Base-by-base conservation (phyloP, 73 alveolate species). In the Uronychia setigera region DNA sequence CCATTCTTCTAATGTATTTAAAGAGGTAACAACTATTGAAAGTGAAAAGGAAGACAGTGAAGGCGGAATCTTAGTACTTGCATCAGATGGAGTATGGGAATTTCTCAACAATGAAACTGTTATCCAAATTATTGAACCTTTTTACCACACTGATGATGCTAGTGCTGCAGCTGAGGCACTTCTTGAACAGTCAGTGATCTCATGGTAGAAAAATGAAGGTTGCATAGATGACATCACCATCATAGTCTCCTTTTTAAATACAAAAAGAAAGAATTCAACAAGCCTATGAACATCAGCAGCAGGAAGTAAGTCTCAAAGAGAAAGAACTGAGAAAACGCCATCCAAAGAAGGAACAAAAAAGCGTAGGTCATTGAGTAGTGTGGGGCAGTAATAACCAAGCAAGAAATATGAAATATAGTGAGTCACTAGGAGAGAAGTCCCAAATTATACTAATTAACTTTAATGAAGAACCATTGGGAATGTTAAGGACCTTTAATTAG, bases 61-160 rank as follows among this genome's bases (percentile, higher is more conserved):
- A 33, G 92, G 82, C 74, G 79, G 79, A 74, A 58, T 84, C 27
- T n/a, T 89, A 9, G 95, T 89, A 1, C 34, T 89, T 29, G 95
- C 95, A 0, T 84, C 95, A 29, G 95, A 89, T 79, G 95, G 95
- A 0, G 35, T 89, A 0, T 89, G 95, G 95, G 95, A 89, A 59
- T 31, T 90, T 14, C 26, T 89, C 0, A 59, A 88, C 13, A 89
- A 89, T 35, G 86, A 89, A 60, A 83, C 84, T 35, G 89, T 83
- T 1, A 74, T 60, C 27, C 19, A 76, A 33, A 74, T 46, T 0
- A 78, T 89, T 27, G 86, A 74, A 1, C 88, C 88, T 9, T 81
- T 59, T 32, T 33, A 77, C 76, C 80, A 74, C 27, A 78, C 13
- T 25, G 84, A 33, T 5, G 91, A 85, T 31, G 77, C 91, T 46